Evolutionary conservation across 2,329 filamentous ascomycete species (phyloP), one percentile per base, ranked within the genome.

Genomic region (Exophiala viscosa): DNA sequence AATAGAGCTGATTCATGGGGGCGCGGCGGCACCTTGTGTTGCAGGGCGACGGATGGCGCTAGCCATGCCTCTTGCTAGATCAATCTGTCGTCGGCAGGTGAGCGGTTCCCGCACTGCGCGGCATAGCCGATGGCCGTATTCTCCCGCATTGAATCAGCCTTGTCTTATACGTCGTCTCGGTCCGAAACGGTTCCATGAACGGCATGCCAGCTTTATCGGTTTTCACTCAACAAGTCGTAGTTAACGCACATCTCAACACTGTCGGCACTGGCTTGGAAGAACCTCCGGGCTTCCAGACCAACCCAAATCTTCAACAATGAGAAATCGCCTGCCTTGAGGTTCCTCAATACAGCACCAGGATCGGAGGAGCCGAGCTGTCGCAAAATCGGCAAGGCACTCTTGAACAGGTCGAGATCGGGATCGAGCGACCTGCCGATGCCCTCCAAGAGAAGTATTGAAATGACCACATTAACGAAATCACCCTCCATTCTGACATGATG

Each of bases 391-490:
- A 99, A 75, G 6, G 91, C 90, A 65, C 89, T 84, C 65, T 84
- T 84, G 60, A 99, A 86, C 10, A 99, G 76, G 71, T 99, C 93
- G 42, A 96, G 76, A 48, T 92, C 78, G 0, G 93, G 92, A 67
- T 97, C 86, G 13, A 99, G 73, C 54, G 79, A 89, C 56, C 93
- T 81, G 0, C 93, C 93, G 64, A 97, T 99, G 5, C 93, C 93
- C 68, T 99, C 93, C 1, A 99, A 78, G 2, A 99, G 78, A 32
- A 99, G 74, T 48, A 97, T 96, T 54, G 90, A 95, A 53, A 99
- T 86, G 28, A 99, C 92, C 3, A 99, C 93, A 66, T 99, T 99
- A 67, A 99, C 90, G 67, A 97, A 99, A 68, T 99, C 93, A 7
- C 93, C 93, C 70, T 99, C 93, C 45, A 99, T 80, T 7, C 93